phyloP scores from a whole-genome alignment of 345 rosid genomes.

The Streptanthus diversifolius region DNA sequence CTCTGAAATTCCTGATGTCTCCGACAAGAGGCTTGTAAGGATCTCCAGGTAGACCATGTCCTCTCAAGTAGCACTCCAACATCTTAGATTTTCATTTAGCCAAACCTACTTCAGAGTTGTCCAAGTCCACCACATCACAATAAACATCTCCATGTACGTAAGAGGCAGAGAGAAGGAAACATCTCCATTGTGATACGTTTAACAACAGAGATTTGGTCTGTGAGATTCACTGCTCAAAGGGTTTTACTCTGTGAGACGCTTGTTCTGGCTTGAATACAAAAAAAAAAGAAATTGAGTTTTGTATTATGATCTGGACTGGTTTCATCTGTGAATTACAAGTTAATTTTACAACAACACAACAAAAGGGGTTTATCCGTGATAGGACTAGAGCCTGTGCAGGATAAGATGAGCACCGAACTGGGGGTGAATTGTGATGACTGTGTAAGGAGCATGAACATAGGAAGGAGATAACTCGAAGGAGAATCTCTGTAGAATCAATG shows the following conservation, averaged over 20 bases:
- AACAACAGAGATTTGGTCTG: not conserved
- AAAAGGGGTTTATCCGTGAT: not conserved
- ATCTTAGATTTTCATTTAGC: not conserved
- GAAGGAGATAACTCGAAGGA: constrained; percentile 46
- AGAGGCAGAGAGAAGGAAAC: too few species aligned
- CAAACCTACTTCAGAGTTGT: not conserved
- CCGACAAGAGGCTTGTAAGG: not conserved
- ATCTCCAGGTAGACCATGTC: not conserved
- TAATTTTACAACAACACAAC: not conserved
- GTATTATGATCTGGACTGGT: not conserved
- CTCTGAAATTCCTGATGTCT: not conserved
- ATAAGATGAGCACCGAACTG: constrained; percentile 41
- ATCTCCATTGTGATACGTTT: too few species aligned
- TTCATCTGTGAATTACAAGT: not conserved
- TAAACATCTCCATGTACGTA: too few species aligned
- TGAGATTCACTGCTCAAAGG: not conserved
- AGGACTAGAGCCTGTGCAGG: constrained; percentile 1
- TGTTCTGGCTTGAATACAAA: not conserved
- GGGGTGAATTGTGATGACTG: constrained; percentile 38
- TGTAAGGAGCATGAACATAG: constrained; percentile 42
- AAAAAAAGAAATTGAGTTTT: not conserved
- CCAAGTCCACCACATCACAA: not conserved
- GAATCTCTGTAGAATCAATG: constrained; percentile 49
- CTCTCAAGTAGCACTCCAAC: not conserved
- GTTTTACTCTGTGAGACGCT: not conserved